Conservation (phyloP, 2,329 filamentous ascomycete species). For the Alternaria atra region DNA sequence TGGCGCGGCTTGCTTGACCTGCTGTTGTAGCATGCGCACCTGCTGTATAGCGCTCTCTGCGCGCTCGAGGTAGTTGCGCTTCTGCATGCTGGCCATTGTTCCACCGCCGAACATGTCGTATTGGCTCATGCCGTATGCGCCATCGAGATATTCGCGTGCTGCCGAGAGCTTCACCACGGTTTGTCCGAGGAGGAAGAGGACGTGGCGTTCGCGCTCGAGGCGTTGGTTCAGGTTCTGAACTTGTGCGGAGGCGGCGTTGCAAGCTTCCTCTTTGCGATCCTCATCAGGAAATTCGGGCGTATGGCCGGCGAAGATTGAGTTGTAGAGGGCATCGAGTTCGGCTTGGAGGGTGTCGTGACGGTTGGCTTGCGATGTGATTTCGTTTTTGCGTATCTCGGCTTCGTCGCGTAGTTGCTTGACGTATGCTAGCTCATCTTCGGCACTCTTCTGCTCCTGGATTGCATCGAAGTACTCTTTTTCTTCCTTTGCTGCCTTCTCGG, state of each 20-base stretch:
- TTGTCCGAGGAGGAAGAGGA: conserved; percentile 38
- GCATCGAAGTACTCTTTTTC: conserved; percentile 49
- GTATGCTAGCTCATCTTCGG: conserved; percentile 43
- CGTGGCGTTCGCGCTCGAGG: conserved; percentile 38
- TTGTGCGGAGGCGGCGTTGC: conserved; percentile 22
- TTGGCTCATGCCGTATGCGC: conserved; percentile 36
- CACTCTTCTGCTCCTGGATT: conserved; percentile 43
- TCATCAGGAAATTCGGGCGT: conserved; percentile 47
- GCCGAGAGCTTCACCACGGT: conserved; percentile 31
- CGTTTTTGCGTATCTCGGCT: conserved; percentile 29
- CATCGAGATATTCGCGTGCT: conserved; percentile 30
- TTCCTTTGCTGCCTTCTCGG: conserved; percentile 46
- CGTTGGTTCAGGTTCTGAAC: conserved; percentile 23
- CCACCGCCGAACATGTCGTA: conserved; percentile 63
- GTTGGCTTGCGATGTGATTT: conserved; percentile 25
- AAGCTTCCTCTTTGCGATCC: conserved; percentile 38
- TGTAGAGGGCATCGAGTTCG: conserved; percentile 42
- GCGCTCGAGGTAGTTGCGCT: conserved; percentile 60
- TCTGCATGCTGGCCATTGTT: conserved; percentile 61
- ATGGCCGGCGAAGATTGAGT: conserved; percentile 43
- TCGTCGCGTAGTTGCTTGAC: conserved; percentile 34
- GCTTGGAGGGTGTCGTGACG: conserved; percentile 33
- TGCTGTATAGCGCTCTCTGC: conserved; percentile 58
- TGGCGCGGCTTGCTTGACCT: conserved; percentile 55
- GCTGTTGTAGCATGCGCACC: conserved; percentile 49